These are phyloP conservation scores for Colletotrichum cuscutae DNA, from an alignment of 2,329 filamentous ascomycete genomes.

Conservation along the genomic window DNA sequence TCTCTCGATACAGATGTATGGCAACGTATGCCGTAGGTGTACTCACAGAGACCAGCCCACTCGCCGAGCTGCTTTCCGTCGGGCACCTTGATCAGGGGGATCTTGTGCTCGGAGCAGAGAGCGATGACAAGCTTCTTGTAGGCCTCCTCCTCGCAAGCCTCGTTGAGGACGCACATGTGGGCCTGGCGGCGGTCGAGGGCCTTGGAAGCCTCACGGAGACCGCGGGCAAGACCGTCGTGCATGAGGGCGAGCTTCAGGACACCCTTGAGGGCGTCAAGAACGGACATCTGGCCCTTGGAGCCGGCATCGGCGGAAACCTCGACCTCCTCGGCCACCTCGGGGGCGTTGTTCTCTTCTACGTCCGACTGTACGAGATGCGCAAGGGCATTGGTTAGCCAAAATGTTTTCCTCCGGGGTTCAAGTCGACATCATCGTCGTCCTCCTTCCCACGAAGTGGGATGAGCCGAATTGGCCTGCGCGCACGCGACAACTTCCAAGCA, in stretches of 20 bases:
- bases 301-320: conserved; percentile 93
- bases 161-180: conserved; percentile 99
- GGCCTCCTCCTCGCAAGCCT: conserved; percentile 99
- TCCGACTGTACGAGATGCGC: conserved; percentile 77
- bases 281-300: conserved; percentile 93
- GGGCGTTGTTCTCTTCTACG: conserved; percentile 98
- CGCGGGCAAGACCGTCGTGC: conserved; percentile 98
- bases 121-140: conserved; percentile 99
- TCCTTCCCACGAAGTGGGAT: not conserved
- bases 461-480: not conserved
- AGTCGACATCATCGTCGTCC: not conserved
- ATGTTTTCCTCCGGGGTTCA: not conserved
- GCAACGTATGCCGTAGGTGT: not conserved
- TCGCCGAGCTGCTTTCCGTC: conserved; percentile 99
- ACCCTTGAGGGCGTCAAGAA: conserved; percentile 98
- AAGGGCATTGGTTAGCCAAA: conserved; percentile 36
- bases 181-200: conserved; percentile 98
- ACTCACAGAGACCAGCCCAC: conserved; percentile 99
- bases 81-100: conserved; percentile 99
- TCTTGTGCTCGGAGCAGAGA: conserved; percentile 99
- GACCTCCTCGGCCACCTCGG: conserved; percentile 88
- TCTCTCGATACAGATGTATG: not conserved
- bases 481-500: not conserved
- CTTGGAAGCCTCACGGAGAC: conserved; percentile 98
- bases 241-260: conserved; percentile 98